These are phyloP conservation scores for Pleurotus tuoliensis DNA, from an alignment of 768 basidiomycete genomes.

Conservation along the genomic window DNA sequence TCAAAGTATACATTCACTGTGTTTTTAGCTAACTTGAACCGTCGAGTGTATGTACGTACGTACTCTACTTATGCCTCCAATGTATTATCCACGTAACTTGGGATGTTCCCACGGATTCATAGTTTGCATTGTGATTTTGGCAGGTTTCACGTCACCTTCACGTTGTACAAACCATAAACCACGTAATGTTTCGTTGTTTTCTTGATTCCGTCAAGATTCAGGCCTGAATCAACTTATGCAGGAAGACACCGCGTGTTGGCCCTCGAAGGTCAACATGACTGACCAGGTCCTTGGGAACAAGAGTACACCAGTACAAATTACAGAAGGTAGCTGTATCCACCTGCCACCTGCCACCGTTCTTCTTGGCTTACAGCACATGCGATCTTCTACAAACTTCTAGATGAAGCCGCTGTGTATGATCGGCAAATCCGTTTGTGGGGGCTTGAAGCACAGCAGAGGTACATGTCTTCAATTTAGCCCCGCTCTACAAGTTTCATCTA, in stretches of 20 bases:
- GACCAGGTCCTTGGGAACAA: conserved; percentile 2
- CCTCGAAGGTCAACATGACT: conserved; percentile 1
- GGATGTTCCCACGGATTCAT: background rate
- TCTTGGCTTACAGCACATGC: background rate
- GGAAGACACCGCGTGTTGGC: background rate
- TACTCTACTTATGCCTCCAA: background rate
- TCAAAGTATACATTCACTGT: conserved; percentile 6
- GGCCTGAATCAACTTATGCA: background rate
- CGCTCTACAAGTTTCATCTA: conserved; percentile 7
- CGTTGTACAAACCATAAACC: background rate
- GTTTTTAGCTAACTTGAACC: conserved; percentile 2
- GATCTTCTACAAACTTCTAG: background rate
- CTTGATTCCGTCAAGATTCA: background rate
- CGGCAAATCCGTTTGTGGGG: conserved; percentile 98
- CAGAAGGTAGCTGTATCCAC: background rate
- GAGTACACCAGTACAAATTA: conserved; percentile 6
- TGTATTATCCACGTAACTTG: background rate
- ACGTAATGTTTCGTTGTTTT: background rate
- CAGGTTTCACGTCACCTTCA: background rate
- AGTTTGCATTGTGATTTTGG: background rate
- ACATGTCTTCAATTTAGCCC: conserved; percentile 14
- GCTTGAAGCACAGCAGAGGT: conserved; percentile 96
- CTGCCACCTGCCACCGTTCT: background rate
- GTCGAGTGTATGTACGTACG: background rate
- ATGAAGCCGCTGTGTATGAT: conserved; percentile 54